phyloP scores from a whole-genome alignment of 495 filamentous ascomycete genomes.

The Sporormia fimetaria region DNA sequence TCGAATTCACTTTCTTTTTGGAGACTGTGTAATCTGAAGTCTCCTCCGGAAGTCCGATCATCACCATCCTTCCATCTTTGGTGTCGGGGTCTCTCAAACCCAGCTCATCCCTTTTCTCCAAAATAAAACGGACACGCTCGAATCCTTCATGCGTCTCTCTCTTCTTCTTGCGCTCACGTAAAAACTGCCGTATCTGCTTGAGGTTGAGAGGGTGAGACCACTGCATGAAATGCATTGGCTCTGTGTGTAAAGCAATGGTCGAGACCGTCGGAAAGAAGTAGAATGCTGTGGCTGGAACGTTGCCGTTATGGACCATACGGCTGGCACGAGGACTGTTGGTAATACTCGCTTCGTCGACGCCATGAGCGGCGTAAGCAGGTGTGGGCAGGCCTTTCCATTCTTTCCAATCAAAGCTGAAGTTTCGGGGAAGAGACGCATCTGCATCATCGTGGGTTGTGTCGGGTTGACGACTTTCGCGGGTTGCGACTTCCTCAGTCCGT shows the following conservation, averaged over 20 bases:
- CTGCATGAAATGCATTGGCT: neutral
- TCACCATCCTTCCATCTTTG: slow-evolving; percentile 3
- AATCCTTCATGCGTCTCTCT: neutral
- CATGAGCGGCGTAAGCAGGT: too few species aligned
- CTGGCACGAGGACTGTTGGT: too few species aligned
- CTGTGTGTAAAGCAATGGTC: neutral
- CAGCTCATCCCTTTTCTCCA: neutral
- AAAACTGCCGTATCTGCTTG: neutral
- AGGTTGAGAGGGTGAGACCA: slow-evolving; percentile 2
- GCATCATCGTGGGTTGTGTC: too few species aligned
- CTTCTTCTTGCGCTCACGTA: neutral
- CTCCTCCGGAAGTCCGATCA: neutral
- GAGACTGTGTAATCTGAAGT: too few species aligned
- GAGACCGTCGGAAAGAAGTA: slow-evolving; percentile 6
- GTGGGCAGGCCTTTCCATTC: too few species aligned
- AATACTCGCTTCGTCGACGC: too few species aligned
- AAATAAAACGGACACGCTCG: slow-evolving; percentile 3
- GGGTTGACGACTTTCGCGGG: too few species aligned
- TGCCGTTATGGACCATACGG: too few species aligned
- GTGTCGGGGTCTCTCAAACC: slow-evolving; percentile 1
- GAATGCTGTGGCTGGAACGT: slow-evolving; percentile 6
- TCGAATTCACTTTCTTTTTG: too few species aligned
- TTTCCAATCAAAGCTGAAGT: too few species aligned
- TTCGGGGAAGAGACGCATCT: too few species aligned
- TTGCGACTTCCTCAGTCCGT: too few species aligned